Evolutionary conservation across 148 eudicot genomes (phyloP), one percentile per base, ranked within the genome.

Genomic region (Drosera capensis): DNA sequence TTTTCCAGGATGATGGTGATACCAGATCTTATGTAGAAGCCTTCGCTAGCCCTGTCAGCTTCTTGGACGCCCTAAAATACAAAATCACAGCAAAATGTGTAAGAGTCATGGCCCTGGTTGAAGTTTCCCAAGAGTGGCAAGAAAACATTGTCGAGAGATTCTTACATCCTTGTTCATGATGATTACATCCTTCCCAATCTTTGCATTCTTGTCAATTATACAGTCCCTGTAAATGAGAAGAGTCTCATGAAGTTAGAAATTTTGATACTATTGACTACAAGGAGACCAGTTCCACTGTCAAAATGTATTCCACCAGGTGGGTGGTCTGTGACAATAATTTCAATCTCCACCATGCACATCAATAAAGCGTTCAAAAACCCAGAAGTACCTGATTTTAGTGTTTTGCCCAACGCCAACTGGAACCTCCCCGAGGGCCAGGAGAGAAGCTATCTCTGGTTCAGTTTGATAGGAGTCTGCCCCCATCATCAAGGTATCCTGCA

Each of bases 401-500:
- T 92, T 70, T 39, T 53, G 55, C 37, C 99, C 99, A 23, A 92
- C 73, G 35, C 99, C 99, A 8, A 92, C 74, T 15, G 95, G 99
- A 26, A 85, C 87, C 55, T 92, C 81, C 38, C 94, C 99, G 46
- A 76, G 78, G 0, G 99, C 99, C 7, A 85, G 49, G 43, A 78
- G 72, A 23, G 94, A 78, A 18, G 94, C 99, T 45, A 90, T 90
- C 57, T 90, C 99, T n/a, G 95, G 54, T 52, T 90, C 99, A 45
- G 99, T 90, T 57, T 90, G 99, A 56, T 90, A 90, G 43, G 43
- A 36, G 53, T 90, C 99, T 29, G 99, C 95, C 36, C 99, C 99
- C 82, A 80, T 45, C 95, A 90, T 85, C 65, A 90, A 61, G 13
- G 99, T 73, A 62, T 85, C 94, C 99, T 90, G 51, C 17, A 36